Evolutionary conservation across 768 basidiomycete species (phyloP), one percentile per base, ranked within the genome.

Genomic region (Lentinula lateritia): DNA sequence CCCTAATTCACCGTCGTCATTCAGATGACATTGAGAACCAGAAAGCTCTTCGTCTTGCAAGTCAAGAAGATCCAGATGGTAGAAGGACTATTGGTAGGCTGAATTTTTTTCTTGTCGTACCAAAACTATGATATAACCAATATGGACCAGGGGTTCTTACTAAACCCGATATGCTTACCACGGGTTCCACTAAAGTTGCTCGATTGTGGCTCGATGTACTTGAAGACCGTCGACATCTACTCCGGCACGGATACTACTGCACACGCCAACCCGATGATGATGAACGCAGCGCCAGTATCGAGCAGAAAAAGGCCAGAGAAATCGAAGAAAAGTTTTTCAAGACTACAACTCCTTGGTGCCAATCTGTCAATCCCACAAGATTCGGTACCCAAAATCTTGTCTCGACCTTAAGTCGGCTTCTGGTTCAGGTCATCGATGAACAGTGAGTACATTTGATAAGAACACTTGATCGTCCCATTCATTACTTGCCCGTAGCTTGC

Each of bases 11-110:
- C 34, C 18, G 32, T 39, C 59, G 3, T 18, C 15, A 0, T 41
- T 9, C 53, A 85, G 85, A 83, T 55, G 85, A 87, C 61, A 79
- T 83, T 56, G 79, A 85, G 64, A 86, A 84, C 64, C 84, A 84
- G 66, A 80, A 78, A 58, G 84, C 85, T 0, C 72, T 78, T 10
- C 71, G 73, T 1, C 74, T 85, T 2, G 84, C 84, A 1, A 70
- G 69, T 1, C 68, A 77, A 39, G 77, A 68, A 42, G 84, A 86
- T 65, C 76, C 77, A 0, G 64, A 73, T 0, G 83, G 85, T 2
- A 63, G 65, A 16, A 73, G 85, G 6, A 87, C 83, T 0, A 83
- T 86, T 52, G 85, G 85, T 78, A 63, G 38, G 56, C 5, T 20
- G 1, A 32, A 35, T n/a, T 52, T 23, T 12, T 34, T 36, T 45